Conservation (phyloP, 2,329 filamentous ascomycete species). For the Akanthomyces dipterigenus region DNA sequence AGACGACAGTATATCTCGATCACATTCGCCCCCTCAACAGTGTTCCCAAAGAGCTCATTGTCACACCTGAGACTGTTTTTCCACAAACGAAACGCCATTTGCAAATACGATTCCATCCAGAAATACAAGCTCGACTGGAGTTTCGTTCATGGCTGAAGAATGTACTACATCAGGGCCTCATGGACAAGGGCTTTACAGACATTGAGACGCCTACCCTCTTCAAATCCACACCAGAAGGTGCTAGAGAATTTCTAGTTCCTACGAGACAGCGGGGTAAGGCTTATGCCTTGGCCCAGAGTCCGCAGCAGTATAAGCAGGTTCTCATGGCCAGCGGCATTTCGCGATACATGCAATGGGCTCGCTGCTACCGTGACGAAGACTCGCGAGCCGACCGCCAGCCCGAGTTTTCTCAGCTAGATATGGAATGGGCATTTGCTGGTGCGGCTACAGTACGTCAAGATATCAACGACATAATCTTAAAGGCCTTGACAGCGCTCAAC, state of each 20-base stretch:
- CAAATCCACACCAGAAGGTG: conserved; percentile 95
- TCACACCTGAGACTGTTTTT: conserved; percentile 68
- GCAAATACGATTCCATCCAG: conserved; percentile 69
- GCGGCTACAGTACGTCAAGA: conserved; percentile 32
- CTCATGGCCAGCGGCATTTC: conserved; percentile 84
- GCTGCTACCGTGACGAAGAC: conserved; percentile 94
- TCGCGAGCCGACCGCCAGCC: conserved; percentile 87
- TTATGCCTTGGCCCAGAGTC: conserved; percentile 91
- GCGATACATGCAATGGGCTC: conserved; percentile 86
- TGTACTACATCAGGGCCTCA: conserved; percentile 47
- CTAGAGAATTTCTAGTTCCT: conserved; percentile 88
- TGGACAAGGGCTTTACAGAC: conserved; percentile 58
- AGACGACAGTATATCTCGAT: conserved; percentile 62
- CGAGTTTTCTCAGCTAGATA: conserved; percentile 84
- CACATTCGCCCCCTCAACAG: conserved; percentile 28
- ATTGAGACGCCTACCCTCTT: conserved; percentile 92
- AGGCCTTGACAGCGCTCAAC: conserved; percentile 21
- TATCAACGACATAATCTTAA: conserved; percentile 29
- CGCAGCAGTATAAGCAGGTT: conserved; percentile 97
- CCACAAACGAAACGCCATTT: conserved; percentile 70
- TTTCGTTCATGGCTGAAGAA: conserved; percentile 59
- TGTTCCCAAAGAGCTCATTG: conserved; percentile 58
- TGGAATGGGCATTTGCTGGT: conserved; percentile 84
- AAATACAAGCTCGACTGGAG: conserved; percentile 59
- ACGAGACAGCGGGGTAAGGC: conserved; percentile 68